Conservation (phyloP, 108 stramenopile genomes). For the Poteriospumella lacustris region DNA sequence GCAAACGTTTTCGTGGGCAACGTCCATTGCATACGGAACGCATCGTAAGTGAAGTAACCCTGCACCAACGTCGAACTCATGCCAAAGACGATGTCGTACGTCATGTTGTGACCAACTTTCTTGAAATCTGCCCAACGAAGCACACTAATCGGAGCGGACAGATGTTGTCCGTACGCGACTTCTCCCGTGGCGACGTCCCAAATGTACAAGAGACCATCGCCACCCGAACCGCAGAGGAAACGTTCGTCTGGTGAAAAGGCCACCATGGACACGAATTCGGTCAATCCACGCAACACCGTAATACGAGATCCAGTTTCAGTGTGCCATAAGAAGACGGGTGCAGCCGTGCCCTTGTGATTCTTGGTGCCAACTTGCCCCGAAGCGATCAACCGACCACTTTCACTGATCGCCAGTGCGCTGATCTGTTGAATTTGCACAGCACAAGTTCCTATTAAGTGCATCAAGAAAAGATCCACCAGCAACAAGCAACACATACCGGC, state of each 20-base stretch:
- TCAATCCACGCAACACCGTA: constrained; percentile 25
- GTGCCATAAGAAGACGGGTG: constrained; percentile 45
- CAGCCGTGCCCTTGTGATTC: constrained; percentile 18
- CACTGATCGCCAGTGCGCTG: not conserved
- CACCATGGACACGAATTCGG: constrained; percentile 16
- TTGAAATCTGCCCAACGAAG: constrained; percentile 29
- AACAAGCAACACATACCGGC: constrained; percentile 1
- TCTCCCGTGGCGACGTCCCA: constrained; percentile 58
- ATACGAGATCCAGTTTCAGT: not conserved
- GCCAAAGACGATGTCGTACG: constrained; percentile 29
- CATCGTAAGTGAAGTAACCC: constrained; percentile 43
- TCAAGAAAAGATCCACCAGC: too few species aligned
- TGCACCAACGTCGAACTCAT: constrained; percentile 24
- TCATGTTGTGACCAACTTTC: not conserved
- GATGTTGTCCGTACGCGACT: constrained; percentile 45
- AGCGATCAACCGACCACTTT: not conserved
- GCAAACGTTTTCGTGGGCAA: constrained; percentile 29
- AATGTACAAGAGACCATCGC: constrained; percentile 47
- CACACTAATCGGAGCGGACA: constrained; percentile 32
- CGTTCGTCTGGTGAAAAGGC: constrained; percentile 50
- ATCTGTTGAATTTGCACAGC: too few species aligned
- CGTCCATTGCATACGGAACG: constrained; percentile 42
- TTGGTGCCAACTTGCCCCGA: constrained; percentile 22
- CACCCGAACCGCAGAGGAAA: constrained; percentile 48
- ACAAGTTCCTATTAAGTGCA: too few species aligned